Evolutionary conservation across 2,329 filamentous ascomycete species (phyloP), one percentile per base, ranked within the genome.

Genomic region (Cytospora piceicola): DNA sequence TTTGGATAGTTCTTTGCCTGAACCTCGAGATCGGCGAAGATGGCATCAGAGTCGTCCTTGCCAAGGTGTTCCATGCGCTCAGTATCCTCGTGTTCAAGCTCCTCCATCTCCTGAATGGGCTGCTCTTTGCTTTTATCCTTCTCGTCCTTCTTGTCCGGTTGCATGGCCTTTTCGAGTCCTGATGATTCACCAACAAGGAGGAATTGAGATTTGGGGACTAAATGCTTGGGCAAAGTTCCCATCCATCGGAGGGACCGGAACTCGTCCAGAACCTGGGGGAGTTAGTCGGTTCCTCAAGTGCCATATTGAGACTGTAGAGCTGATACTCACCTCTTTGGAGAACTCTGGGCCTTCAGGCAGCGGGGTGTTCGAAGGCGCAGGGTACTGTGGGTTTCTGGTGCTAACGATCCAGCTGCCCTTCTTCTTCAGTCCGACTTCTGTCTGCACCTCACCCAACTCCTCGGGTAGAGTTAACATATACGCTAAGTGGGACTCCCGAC

Each of bases 341-440:
- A 89, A 96, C 3, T 90, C 85, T 0, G 93, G 87, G 0, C 79
- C 82, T 67, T 91, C 79, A 0, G 87, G 86, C 1, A 96, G 79
- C 55, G 81, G 82, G 0, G 87, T 85, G 67, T 85, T 85, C 3
- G 84, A 81, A 0, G 92, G 91, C 0, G 88, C 87, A 3, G 87
- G 82, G 42, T 84, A 87, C 64, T 89, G 82, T 0, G 93, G 93
- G 71, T 96, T 97, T 78, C 93, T 93, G 34, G 91, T 88, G 70
- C 88, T 92, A 61, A 94, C 77, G 61, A 94, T 84, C 76, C 93
- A 96, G 75, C 90, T 92, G 0, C 91, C 93, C 70, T 89, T 87
- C 36, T 86, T 78, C 49, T 83, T 82, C 8, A 97, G 75, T 0
- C 93, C 93, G 15, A 97, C 82, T 64, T 92, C 88, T 49, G 85